Percentiles rank a stretch among this genome's conserved stretches.
These are phyloP conservation scores for Dactylellina leptospora DNA, from an alignment of 2,329 filamentous ascomycete species.

Conservation along the genomic window DNA sequence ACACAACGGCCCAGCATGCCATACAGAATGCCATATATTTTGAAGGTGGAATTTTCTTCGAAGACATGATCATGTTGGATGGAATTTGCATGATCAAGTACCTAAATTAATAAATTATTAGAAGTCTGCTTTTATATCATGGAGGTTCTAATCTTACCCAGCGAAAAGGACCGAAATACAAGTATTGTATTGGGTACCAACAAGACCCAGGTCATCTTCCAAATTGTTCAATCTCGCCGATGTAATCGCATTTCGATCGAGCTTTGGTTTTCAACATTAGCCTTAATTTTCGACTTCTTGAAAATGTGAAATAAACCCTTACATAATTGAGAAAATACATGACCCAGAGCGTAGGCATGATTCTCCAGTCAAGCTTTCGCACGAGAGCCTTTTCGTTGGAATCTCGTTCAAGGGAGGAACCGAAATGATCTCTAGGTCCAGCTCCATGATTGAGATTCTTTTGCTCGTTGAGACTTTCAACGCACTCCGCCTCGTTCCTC, in stretches of 20 bases:
- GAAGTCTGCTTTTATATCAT: not conserved
- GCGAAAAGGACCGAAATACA: conserved; percentile 73
- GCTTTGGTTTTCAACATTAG: conserved; percentile 49
- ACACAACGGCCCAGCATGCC: conserved; percentile 38
- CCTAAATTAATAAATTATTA: conserved; percentile 55
- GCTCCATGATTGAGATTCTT: conserved; percentile 8
- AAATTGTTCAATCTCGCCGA: conserved; percentile 73
- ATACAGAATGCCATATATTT: conserved; percentile 63
- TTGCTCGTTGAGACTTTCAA: conserved; percentile 32
- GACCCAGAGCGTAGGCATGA: conserved; percentile 61
- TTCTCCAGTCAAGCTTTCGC: conserved; percentile 62
- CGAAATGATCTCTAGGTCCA: conserved; percentile 33
- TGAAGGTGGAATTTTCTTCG: conserved; percentile 62
- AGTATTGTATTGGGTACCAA: conserved; percentile 70
- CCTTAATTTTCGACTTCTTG: not conserved
- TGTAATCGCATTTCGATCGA: conserved; percentile 74
- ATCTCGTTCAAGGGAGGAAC: conserved; percentile 61
- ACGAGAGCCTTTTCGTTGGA: conserved; percentile 68
- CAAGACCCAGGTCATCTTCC: conserved; percentile 68
- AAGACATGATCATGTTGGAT: conserved; percentile 68
- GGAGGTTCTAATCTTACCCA: conserved; percentile 57
- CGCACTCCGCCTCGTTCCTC: conserved; percentile 28
- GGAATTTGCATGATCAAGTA: conserved; percentile 73
- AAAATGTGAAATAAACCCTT: conserved; percentile 21
- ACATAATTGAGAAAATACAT: conserved; percentile 63